Conservation (phyloP, 129 eudicot genomes). For the Heracleum sosnowskyi region DNA sequence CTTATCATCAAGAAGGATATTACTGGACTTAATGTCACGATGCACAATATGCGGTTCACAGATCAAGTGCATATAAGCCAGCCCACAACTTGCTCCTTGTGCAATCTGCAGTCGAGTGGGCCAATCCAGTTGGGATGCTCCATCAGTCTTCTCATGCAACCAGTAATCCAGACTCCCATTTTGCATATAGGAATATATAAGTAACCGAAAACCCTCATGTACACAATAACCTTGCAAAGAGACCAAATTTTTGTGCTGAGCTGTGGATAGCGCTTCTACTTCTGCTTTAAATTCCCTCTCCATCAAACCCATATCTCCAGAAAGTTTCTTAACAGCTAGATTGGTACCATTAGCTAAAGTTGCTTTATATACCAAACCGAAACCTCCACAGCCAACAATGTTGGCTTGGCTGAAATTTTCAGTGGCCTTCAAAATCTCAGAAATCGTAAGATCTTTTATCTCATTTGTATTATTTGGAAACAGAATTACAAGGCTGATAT, state of each 20-base stretch:
- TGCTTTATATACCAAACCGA: slow-evolving; percentile 78
- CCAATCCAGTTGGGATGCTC: slow-evolving; percentile 64
- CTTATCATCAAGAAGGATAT: slow-evolving; percentile 67
- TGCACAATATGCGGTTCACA: slow-evolving; percentile 87
- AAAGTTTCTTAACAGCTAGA: slow-evolving; percentile 68
- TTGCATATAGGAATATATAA: slow-evolving; percentile 74
- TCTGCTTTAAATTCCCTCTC: slow-evolving; percentile 91
- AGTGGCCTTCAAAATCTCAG: slow-evolving; percentile 71
- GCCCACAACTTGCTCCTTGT: slow-evolving; percentile 62
- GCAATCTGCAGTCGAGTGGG: slow-evolving; percentile 60
- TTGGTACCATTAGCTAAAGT: slow-evolving; percentile 50
- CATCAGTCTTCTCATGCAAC: slow-evolving; percentile 72
- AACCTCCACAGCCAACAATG: slow-evolving; percentile 79
- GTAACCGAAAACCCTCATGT: slow-evolving; percentile 63
- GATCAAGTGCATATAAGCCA: slow-evolving; percentile 80
- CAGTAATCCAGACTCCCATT: slow-evolving; percentile 85
- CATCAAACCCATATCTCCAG: slow-evolving; percentile 85
- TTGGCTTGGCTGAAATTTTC: slow-evolving; percentile 73
- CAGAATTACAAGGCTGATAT: slow-evolving; percentile 48
- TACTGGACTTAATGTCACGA: slow-evolving; percentile 80
- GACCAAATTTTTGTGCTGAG: slow-evolving; percentile 69
- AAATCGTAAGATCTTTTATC: slow-evolving; percentile 48
- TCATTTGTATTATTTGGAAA: slow-evolving; percentile 50
- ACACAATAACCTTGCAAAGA: slow-evolving; percentile 79
- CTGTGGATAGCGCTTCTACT: slow-evolving; percentile 73